Evolutionary conservation across 2,329 filamentous ascomycete genomes (phyloP), one percentile per base, ranked within the genome.

Genomic region (Phialocephala subalpina): DNA sequence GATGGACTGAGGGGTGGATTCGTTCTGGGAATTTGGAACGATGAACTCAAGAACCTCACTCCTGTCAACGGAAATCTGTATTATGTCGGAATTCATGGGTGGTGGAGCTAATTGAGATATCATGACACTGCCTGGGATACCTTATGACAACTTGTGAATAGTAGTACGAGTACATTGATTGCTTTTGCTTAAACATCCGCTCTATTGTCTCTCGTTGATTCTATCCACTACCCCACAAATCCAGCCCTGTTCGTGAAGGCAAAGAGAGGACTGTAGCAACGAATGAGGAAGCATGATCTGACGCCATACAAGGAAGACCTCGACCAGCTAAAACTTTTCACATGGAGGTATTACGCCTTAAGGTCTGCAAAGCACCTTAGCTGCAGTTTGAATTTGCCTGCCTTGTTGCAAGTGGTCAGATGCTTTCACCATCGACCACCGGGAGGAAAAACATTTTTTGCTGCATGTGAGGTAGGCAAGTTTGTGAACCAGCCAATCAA

Each of bases 61-160:
- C 58, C 62, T 65, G 45, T 63, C 63, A 69, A 62, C 49, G 67
- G 67, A 61, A 49, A 67, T 71, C 61, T 75, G 73, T 75, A 75
- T 73, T 65, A 72, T 76, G 72, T 75, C 73, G 70, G 66, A 72
- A 72, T 72, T 69, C 49, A 69, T 55, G 70, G 67, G 60, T 11
- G 55, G 49, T 29, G 67, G 70, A 71, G 66, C 63, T 74, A 75
- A 74, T 73, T 66, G 70, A 75, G 67, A 73, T 67, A 68, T 70
- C 62, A 73, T 72, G 73, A 74, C 64, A 42, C 59, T 68, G 52
- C 42, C 47, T 35, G 29, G 49, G 25, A 53, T 29, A 49, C n/a
- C n/a, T 33, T 53, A 49, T 18, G 27, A 53, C 49, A 18, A 53
- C 25, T 29, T 53, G 49, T 53, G 49, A 53, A 53, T 33, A 29